phyloP scores from a whole-genome alignment of 2,329 filamentous ascomycete genomes.

The Colletotrichum musae region DNA sequence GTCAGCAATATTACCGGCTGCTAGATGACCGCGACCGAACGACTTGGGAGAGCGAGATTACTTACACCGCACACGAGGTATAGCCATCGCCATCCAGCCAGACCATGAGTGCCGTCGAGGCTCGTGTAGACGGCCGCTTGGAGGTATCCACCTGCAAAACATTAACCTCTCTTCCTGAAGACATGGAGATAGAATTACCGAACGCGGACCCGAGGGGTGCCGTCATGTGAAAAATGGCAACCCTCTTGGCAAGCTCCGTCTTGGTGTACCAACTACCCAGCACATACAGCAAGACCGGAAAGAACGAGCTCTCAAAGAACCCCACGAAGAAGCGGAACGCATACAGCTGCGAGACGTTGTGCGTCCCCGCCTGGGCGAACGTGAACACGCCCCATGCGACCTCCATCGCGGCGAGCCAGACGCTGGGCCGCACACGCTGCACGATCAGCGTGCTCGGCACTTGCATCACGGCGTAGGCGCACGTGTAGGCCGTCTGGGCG shows the following conservation, averaged over 20 bases:
- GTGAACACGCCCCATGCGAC: constrained; percentile 44
- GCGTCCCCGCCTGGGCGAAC: constrained; percentile 27
- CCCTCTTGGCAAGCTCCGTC: constrained; percentile 62
- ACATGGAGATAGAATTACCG: constrained; percentile 45
- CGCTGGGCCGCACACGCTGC: constrained; percentile 46
- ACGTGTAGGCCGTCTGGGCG: constrained; percentile 43
- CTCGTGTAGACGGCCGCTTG: constrained; percentile 68
- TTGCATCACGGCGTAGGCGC: constrained; percentile 46
- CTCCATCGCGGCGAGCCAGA: constrained; percentile 47
- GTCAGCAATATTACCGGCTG: not conserved
- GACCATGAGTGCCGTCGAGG: constrained; percentile 62
- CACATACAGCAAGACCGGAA: constrained; percentile 47
- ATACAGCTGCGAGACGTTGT: constrained; percentile 54
- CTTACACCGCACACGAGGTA: constrained; percentile 56
- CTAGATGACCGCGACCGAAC: too few relatives aligned
- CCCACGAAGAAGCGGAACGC: constrained; percentile 60
- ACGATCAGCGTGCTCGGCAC: constrained; percentile 48
- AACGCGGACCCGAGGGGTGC: constrained; percentile 68
- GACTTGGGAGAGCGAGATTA: too few relatives aligned
- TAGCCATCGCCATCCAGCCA: constrained; percentile 56
- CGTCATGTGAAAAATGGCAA: constrained; percentile 63
- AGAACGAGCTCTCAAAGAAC: constrained; percentile 54
- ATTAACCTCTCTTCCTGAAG: not conserved
- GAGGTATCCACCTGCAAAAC: constrained; percentile 54
- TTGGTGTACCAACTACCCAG: constrained; percentile 60